Evolutionary conservation across 352 stramenopile species (phyloP).

Genomic region (Paralagenidium karlingii): DNA sequence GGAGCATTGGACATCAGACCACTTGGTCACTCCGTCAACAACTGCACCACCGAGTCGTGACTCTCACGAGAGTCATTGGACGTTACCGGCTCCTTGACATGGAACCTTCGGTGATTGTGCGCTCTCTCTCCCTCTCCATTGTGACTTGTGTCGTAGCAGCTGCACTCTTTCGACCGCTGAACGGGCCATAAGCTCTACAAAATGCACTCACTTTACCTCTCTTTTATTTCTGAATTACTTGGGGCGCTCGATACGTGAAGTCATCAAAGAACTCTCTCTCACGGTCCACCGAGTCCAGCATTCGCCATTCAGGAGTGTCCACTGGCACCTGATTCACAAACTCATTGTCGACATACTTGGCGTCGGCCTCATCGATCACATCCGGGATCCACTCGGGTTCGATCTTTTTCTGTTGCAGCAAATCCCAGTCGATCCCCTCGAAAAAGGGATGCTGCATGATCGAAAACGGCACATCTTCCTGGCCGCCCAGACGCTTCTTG

Average conservation of each 20-base stretch:
- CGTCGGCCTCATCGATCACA: slow-evolving; percentile 69
- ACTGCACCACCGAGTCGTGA: no score
- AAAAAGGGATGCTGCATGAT: slow-evolving; percentile 88
- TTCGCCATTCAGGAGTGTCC: slow-evolving; percentile 80
- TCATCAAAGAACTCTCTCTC: slow-evolving; percentile 77
- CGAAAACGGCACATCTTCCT: slow-evolving; percentile 67
- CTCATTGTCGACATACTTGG: slow-evolving; percentile 83
- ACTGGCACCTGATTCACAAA: slow-evolving; percentile 79
- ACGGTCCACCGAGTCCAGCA: slow-evolving; percentile 79
- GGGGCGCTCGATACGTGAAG: slow-evolving; percentile 71
- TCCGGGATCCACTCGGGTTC: slow-evolving; percentile 72
- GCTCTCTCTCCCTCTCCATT: no score
- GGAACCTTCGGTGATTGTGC: no score
- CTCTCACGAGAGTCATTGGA: no score
- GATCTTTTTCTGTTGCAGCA: slow-evolving; percentile 63
- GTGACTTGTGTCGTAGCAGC: no score
- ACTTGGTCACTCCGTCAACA: no score
- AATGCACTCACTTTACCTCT: neutral
- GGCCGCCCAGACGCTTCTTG: slow-evolving; percentile 54
- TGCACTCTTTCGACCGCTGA: slow-evolving; percentile 9
- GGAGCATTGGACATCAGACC: no score
- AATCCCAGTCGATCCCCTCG: slow-evolving; percentile 76
- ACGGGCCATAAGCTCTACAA: slow-evolving; percentile 4
- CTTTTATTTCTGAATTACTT: slow-evolving; percentile 55
- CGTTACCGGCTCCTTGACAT: no score